phyloP scores from a whole-genome alignment of 495 filamentous ascomycete genomes.

The Lasiosphaeria hispida region DNA sequence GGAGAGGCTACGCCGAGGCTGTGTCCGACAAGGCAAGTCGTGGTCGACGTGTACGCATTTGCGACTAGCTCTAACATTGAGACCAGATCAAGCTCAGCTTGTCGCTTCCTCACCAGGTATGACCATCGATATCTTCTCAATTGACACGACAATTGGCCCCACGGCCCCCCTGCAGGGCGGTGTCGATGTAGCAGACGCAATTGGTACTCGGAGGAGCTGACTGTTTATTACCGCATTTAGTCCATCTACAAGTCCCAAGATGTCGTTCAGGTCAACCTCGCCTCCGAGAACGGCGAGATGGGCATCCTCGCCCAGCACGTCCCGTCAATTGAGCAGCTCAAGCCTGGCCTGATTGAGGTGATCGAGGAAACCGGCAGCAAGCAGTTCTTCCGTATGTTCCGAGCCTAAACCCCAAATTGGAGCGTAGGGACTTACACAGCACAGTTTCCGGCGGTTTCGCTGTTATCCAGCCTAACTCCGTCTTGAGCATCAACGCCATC shows the following conservation, averaged over 20 bases:
- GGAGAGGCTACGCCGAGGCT: slow-evolving; percentile 91
- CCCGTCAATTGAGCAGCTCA: slow-evolving; percentile 97
- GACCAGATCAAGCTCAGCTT: slow-evolving; percentile 94
- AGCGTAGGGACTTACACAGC: slow-evolving; percentile 10
- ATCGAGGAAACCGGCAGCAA: slow-evolving; percentile 95
- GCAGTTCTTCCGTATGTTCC: slow-evolving; percentile 91
- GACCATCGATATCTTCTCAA: slow-evolving; percentile 26
- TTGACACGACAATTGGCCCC: background rate
- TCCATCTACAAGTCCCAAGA: slow-evolving; percentile 61
- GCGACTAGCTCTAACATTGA: slow-evolving; percentile 22
- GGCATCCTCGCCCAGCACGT: slow-evolving; percentile 99
- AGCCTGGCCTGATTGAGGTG: slow-evolving; percentile 91
- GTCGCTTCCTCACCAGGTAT: slow-evolving; percentile 96
- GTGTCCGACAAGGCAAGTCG: slow-evolving; percentile 68
- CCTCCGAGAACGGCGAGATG: slow-evolving; percentile 98
- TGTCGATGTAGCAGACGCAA: slow-evolving; percentile 4
- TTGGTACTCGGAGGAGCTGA: slow-evolving; percentile 18
- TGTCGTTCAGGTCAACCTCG: slow-evolving; percentile 94
- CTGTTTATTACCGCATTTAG: slow-evolving; percentile 50
- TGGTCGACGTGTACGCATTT: background rate
- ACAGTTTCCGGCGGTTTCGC: slow-evolving; percentile 96
- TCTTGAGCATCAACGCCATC: slow-evolving; percentile 95
- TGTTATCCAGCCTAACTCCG: slow-evolving; percentile 90
- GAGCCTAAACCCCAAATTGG: background rate
- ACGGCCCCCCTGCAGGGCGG: background rate